These are phyloP conservation scores for Wickerhamomyces strasburgensis DNA, from an alignment of 805 yeast genomes.

Conservation along the genomic window DNA sequence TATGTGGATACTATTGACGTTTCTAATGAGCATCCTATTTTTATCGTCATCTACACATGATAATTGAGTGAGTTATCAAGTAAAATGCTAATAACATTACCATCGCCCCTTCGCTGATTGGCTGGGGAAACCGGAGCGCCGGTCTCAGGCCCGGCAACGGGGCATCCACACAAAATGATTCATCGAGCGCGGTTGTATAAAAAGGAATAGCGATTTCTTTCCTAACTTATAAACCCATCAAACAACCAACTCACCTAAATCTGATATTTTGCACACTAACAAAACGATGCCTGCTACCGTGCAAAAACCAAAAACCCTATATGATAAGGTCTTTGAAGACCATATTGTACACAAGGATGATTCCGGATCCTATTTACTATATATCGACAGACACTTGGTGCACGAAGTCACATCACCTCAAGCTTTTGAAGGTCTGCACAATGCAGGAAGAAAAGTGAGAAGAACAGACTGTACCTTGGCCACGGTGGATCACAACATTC, in stretches of 20 bases:
- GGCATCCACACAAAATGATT: slow-evolving; percentile 1
- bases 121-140: slow-evolving; percentile 4
- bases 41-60: no score
- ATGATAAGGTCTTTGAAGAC: slow-evolving; percentile 94
- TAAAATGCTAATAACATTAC: slow-evolving; percentile 2
- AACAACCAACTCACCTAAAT: not conserved
- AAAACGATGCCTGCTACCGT: slow-evolving; percentile 7
- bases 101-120: slow-evolving; percentile 15
- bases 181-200: slow-evolving; percentile 1
- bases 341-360: slow-evolving; percentile 90
- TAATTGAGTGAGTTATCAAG: not conserved
- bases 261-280: not conserved
- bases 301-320: slow-evolving; percentile 51
- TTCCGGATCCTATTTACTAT: slow-evolving; percentile 78
- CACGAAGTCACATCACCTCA: slow-evolving; percentile 99
- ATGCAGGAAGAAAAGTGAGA: slow-evolving; percentile 86
- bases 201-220: not conserved
- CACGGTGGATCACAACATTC: slow-evolving; percentile 96
- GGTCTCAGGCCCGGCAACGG: slow-evolving; percentile 11
- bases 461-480: slow-evolving; percentile 91
- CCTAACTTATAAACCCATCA: not conserved
- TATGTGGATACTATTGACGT: no score
- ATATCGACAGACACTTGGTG: slow-evolving; percentile 94
- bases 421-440: slow-evolving; percentile 92
- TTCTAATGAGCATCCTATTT: no score